phyloP scores from a whole-genome alignment of 1,284 basidiomycete species.

The Marasmius fiardii region DNA sequence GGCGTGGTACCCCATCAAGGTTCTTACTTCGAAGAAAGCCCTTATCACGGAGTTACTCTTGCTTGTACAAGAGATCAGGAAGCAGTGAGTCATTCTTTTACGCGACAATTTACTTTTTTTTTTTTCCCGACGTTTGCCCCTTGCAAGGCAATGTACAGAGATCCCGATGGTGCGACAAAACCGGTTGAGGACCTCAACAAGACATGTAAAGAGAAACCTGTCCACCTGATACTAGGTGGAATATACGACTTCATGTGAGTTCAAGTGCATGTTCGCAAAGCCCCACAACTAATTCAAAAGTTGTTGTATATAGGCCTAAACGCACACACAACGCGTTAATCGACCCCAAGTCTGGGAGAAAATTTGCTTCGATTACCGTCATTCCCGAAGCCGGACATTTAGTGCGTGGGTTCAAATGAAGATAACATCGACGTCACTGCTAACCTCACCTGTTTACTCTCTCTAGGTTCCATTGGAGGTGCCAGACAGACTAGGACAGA shows the following conservation, averaged over 20 bases:
- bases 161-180: conserved; percentile 44
- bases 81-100: conserved; percentile 34
- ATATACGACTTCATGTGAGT: conserved; percentile 48
- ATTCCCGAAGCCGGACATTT: conserved; percentile 45
- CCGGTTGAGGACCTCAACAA: conserved; percentile 42
- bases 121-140: conserved; percentile 2
- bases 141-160: conserved; percentile 40
- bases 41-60: conserved; percentile 39
- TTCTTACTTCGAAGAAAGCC: conserved; percentile 23
- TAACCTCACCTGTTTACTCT: too few relatives aligned
- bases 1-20: conserved; percentile 39
- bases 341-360: conserved; percentile 38
- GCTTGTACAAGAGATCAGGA: conserved; percentile 45
- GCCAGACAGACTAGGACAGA: too few relatives aligned
- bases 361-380: conserved; percentile 35
- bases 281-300: conserved; percentile 8
- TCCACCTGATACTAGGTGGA: conserved; percentile 50
- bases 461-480: too few relatives aligned
- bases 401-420: too few relatives aligned
- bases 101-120: conserved; percentile 31
- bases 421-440: too few relatives aligned
- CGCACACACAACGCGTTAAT: conserved; percentile 42
- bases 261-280: not conserved
- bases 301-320: conserved; percentile 30
- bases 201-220: conserved; percentile 34